phyloP scores from a whole-genome alignment of 192 early-diverging fungal genomes.

The Chytriomyces confervae region DNA sequence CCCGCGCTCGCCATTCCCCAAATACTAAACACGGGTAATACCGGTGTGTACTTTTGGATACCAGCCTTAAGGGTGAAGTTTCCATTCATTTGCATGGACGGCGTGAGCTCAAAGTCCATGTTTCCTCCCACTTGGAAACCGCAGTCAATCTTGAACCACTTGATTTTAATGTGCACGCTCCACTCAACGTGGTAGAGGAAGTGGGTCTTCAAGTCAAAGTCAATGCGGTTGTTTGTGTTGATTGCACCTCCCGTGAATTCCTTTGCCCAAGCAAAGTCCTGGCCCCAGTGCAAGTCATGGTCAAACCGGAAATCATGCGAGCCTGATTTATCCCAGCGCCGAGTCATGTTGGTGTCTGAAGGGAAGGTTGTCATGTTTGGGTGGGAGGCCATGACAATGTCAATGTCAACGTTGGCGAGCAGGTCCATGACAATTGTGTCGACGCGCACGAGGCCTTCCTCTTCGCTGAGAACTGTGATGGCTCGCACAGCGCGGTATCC shows the following conservation, averaged over 20 bases:
- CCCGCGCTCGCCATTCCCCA: not conserved
- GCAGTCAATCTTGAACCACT: not conserved
- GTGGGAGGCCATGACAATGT: not conserved
- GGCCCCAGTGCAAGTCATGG: not conserved
- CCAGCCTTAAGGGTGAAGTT: not conserved
- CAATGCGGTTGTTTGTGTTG: not conserved
- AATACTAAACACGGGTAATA: not conserved
- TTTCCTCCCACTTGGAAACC: not conserved
- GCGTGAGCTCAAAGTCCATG: not conserved
- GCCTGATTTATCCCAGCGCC: not conserved
- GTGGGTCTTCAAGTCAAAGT: not conserved
- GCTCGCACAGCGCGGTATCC: slow-evolving; percentile 3
- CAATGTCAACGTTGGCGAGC: not conserved
- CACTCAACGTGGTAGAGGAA: not conserved
- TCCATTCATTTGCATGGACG: slow-evolving; percentile 2
- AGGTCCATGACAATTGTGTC: not conserved
- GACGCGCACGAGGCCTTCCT: not conserved
- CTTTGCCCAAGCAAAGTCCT: not conserved
- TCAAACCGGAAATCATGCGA: not conserved
- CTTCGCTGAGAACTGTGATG: not conserved
- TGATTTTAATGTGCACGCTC: not conserved
- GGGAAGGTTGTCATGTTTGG: not conserved
- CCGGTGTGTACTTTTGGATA: not conserved
- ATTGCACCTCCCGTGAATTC: not conserved
- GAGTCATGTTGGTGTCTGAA: not conserved